Evolutionary conservation across 73 alveolate genomes (phyloP), one percentile per base, ranked within the genome.

Genomic region (Paramecium tetraurelia): DNA sequence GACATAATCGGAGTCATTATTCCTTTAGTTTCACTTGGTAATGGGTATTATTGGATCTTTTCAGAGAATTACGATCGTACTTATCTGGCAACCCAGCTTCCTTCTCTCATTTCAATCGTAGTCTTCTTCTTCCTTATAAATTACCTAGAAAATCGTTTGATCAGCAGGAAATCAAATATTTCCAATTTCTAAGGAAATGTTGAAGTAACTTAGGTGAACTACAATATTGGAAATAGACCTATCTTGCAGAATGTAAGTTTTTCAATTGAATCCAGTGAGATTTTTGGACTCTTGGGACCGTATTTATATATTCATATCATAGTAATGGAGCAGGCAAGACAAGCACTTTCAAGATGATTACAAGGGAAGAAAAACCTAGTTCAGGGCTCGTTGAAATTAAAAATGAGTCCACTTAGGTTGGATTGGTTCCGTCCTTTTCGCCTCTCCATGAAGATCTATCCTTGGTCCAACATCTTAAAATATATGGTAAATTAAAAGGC

Each of bases 301-400:
- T 96, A 63, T 27, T 5, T 53, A 53, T 53, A 4, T 63, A 22
- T 63, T 27, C 8, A 22, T 63, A 63, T 22, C 24, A 63, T 31
- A 63, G 84, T 16, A 97, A 96, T 84, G 99, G 99, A 14, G 99
- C 99, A 16, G 99, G 99, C 10, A 97, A 97, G 94, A 95, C 99
- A 24, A 94, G 99, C 2, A 95, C 98, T 10, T 96, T 97, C 86
- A 93, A 95, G 41, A 92, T 95, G 58, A 86, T 96, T 46, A 94
- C 99, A 41, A 70, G 92, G 3, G 38, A 70, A 11, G 53, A 27
- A 6, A 5, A 53, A 24, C 53, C 80, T 46, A 43, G 33, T 10
- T 71, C 21, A 12, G 94, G 94, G 11, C 16, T 36, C 29, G 84
- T 89, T 9, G 16, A 40, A n/a, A 53, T 89, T 5, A 44, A 46